Conservation (phyloP, 495 filamentous ascomycete genomes). For the Lindgomyces ingoldianus region DNA sequence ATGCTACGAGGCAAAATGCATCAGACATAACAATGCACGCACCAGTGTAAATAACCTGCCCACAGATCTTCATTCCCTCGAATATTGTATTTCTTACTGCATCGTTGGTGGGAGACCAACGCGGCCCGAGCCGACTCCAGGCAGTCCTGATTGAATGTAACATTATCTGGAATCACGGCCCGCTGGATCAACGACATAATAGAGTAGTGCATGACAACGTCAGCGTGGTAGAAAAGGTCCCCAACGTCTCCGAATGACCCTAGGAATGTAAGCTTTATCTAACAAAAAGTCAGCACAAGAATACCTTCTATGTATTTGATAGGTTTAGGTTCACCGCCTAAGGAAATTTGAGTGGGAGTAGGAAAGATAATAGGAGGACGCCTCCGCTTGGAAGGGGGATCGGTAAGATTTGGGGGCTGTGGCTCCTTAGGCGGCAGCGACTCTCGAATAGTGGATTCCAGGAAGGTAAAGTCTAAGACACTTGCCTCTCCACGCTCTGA, state of each 20-base stretch:
- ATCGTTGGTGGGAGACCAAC: slow-evolving; percentile 55
- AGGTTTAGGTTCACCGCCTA: background rate
- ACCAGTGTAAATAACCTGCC: slow-evolving; percentile 66
- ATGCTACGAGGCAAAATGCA: too few relatives aligned
- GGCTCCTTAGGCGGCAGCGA: background rate
- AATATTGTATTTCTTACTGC: slow-evolving; percentile 53
- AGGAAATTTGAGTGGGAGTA: slow-evolving; percentile 1
- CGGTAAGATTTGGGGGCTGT: background rate
- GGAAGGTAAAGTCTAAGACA: slow-evolving; percentile 12
- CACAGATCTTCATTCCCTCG: slow-evolving; percentile 47
- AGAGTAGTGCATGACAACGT: slow-evolving; percentile 58
- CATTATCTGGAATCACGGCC: slow-evolving; percentile 55
- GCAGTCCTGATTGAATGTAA: slow-evolving; percentile 60
- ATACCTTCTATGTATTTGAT: background rate
- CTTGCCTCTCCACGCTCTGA: slow-evolving; percentile 13
- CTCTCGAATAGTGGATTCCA: background rate
- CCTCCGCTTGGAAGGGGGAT: background rate
- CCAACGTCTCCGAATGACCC: slow-evolving; percentile 7
- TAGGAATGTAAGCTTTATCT: slow-evolving; percentile 1
- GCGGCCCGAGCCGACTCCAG: slow-evolving; percentile 60
- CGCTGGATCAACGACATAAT: slow-evolving; percentile 63
- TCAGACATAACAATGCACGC: too few relatives aligned
- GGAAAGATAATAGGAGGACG: background rate
- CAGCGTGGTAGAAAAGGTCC: slow-evolving; percentile 53
- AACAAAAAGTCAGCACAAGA: background rate